phyloP scores from a whole-genome alignment of 345 rosid species.

The Fremontodendron californicum region DNA sequence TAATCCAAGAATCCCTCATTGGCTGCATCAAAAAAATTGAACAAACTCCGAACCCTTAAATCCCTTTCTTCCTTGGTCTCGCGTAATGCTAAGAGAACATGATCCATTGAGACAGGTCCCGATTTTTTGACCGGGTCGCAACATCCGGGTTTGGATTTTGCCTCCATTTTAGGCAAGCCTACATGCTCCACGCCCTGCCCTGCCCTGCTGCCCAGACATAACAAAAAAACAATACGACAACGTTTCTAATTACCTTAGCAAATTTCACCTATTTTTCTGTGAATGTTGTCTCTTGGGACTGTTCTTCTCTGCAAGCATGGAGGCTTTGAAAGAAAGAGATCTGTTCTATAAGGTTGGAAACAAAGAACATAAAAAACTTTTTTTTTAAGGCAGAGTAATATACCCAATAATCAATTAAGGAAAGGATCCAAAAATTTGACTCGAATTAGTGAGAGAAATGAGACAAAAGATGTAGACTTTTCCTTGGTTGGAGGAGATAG shows the following conservation, averaged over 20 bases:
- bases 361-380: neutral
- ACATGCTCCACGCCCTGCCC: slow-evolving; percentile 49
- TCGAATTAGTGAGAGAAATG: neutral
- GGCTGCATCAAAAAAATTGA: slow-evolving; percentile 63
- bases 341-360: neutral
- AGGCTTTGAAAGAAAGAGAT: neutral
- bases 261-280: neutral
- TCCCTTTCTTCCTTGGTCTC: slow-evolving; percentile 91
- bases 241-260: neutral
- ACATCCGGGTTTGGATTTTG: slow-evolving; percentile 32
- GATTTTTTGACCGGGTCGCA: slow-evolving; percentile 42
- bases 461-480: neutral
- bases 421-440: neutral
- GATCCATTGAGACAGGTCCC: slow-evolving; percentile 66
- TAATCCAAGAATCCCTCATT: slow-evolving; percentile 67
- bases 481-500: neutral
- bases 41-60: slow-evolving; percentile 54
- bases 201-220: slow-evolving; percentile 38
- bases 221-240: neutral
- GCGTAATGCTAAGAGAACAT: slow-evolving; percentile 64
- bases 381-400: neutral
- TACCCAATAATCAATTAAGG: neutral
- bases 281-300: neutral
- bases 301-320: neutral
- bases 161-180: slow-evolving; percentile 42